These are phyloP conservation scores for Prototheca wickerhamii DNA, from an alignment of 163 green algal species.

Conservation along the genomic window DNA sequence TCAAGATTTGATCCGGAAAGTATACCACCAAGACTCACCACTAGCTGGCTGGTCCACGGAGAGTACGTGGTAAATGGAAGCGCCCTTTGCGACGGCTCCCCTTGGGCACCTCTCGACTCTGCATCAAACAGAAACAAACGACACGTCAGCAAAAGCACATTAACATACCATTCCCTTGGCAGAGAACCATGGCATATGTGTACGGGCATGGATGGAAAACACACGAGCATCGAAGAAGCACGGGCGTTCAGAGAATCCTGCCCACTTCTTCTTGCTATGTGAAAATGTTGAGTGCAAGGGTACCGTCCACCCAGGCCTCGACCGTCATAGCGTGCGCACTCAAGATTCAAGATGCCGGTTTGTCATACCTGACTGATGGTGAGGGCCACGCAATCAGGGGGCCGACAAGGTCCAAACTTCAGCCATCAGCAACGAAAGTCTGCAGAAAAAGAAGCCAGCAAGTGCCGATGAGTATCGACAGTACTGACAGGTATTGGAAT, in stretches of 20 bases:
- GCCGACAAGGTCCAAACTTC: background rate
- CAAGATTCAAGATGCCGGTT: too few species aligned
- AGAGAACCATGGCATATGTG: background rate
- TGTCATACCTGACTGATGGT: too few species aligned
- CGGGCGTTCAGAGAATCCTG: slow-evolving; percentile 30
- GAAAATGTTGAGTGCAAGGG: slow-evolving; percentile 29
- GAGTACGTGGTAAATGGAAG: too few species aligned
- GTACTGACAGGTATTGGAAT: background rate
- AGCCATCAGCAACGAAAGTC: background rate
- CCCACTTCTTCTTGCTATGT: slow-evolving; percentile 28
- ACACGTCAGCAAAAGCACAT: too few species aligned
- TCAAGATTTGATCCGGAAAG: background rate
- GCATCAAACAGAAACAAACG: too few species aligned
- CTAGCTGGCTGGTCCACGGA: too few species aligned
- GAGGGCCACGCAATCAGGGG: too few species aligned
- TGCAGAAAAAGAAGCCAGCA: background rate
- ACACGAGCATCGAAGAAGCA: slow-evolving; percentile 9
- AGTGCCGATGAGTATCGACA: background rate
- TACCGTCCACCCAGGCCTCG: slow-evolving; percentile 25
- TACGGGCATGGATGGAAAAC: background rate
- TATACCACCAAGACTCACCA: too few species aligned
- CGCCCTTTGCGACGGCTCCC: too few species aligned
- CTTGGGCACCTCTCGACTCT: too few species aligned
- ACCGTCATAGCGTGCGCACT: slow-evolving; percentile 44
- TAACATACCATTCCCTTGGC: background rate